Conservation (phyloP, 2,329 filamentous ascomycete genomes). For the Penicillium sp. region DNA sequence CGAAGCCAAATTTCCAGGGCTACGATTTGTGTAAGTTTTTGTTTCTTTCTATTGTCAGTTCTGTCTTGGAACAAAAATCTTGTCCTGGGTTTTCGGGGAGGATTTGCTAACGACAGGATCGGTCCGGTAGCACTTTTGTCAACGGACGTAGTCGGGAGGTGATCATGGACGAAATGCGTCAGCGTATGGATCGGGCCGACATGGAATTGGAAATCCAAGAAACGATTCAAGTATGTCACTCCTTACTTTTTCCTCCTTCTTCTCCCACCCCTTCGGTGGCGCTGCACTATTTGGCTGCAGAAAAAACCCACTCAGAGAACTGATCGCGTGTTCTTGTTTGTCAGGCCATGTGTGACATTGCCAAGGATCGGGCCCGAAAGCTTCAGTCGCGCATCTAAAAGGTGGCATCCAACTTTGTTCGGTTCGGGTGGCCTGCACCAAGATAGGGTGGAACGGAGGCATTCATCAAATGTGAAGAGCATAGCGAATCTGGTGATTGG, state of each 20-base stretch:
- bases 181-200: constrained; percentile 64
- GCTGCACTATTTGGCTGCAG: no score
- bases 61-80: no score
- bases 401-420: neutral
- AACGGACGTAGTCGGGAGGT: constrained; percentile 67
- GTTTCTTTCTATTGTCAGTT: neutral
- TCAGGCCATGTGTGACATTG: constrained; percentile 89
- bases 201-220: constrained; percentile 62
- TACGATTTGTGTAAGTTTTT: constrained; percentile 62
- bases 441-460: no score
- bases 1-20: constrained; percentile 70
- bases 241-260: neutral
- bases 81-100: neutral
- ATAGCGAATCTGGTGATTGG: no score
- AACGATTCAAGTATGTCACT: constrained; percentile 61
- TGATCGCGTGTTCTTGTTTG: neutral
- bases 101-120: constrained; percentile 3
- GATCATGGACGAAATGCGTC: constrained; percentile 77
- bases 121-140: constrained; percentile 63
- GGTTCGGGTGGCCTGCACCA: no score
- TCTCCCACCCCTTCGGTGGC: no score
- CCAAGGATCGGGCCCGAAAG: constrained; percentile 69
- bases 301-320: neutral
- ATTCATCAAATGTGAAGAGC: no score
- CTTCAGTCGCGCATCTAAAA: constrained; percentile 33